Evolutionary conservation across 495 filamentous ascomycete species (phyloP).

Genomic region (Penicillium coffeae): DNA sequence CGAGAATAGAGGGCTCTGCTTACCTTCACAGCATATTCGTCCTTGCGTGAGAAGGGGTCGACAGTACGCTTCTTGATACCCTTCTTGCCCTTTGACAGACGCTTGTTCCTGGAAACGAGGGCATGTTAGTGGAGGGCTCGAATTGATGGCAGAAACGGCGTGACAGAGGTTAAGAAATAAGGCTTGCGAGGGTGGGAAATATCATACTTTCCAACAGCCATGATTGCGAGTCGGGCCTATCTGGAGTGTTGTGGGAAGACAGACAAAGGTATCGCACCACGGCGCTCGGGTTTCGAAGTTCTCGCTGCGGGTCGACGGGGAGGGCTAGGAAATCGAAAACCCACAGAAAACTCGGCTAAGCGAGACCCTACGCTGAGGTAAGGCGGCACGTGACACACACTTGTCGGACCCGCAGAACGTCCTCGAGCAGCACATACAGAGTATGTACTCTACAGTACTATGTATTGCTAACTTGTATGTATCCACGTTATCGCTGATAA

Average conservation of each 20-base stretch:
- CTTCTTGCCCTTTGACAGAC: conserved; percentile 99
- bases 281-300: conserved; percentile 37
- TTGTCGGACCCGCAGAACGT: conserved; percentile 27
- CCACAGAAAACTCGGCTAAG: conserved; percentile 51
- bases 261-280: conserved; percentile 44
- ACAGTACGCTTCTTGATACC: conserved; percentile 98
- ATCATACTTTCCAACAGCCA: conserved; percentile 89
- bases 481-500: no score
- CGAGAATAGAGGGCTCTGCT: neutral
- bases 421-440: no score
- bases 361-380: conserved; percentile 33
- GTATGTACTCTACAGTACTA: no score
- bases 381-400: conserved; percentile 6
- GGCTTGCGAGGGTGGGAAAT: conserved; percentile 14
- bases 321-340: conserved; percentile 38
- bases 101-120: conserved; percentile 81
- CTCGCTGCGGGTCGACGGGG: conserved; percentile 35
- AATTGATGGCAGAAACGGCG: neutral
- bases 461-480: no score
- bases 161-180: no score
- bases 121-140: conserved; percentile 13
- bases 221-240: conserved; percentile 60
- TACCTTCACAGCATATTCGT: conserved; percentile 98
- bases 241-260: conserved; percentile 39
- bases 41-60: conserved; percentile 96